These are phyloP conservation scores for Diplogelasinospora grovesii DNA, from an alignment of 495 filamentous ascomycete genomes.

Conservation along the genomic window DNA sequence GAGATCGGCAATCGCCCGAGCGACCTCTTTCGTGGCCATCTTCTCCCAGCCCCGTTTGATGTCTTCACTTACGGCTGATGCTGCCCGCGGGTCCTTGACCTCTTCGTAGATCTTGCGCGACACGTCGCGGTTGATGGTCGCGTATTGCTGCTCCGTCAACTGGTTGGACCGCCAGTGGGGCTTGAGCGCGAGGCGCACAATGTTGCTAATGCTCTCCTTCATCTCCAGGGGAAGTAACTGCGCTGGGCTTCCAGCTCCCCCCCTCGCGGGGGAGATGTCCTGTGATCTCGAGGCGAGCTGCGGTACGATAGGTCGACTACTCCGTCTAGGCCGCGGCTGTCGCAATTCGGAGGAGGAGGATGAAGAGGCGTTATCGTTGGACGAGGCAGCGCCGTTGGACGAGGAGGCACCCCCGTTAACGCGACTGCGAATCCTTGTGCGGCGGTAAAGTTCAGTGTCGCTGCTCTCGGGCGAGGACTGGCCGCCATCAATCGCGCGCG, in stretches of 20 bases:
- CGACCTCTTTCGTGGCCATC: conserved; percentile 67
- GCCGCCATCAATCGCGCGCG: conserved; percentile 8
- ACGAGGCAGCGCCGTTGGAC: too few relatives aligned
- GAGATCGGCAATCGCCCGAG: conserved; percentile 49
- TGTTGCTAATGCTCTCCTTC: conserved; percentile 74
- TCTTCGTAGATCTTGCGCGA: conserved; percentile 81
- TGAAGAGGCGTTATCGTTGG: too few relatives aligned
- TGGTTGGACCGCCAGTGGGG: conserved; percentile 65
- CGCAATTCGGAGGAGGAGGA: conserved; percentile 39
- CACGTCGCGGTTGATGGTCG: conserved; percentile 75
- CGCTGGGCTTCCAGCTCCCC: too few relatives aligned
- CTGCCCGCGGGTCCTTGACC: conserved; percentile 56
- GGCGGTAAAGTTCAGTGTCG: conserved; percentile 35
- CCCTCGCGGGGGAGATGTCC: conserved; percentile 51
- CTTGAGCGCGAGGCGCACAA: conserved; percentile 70
- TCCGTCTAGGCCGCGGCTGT: conserved; percentile 45
- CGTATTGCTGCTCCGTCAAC: conserved; percentile 77
- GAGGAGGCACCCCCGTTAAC: too few relatives aligned
- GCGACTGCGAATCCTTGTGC: conserved; percentile 14
- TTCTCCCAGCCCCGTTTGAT: conserved; percentile 58
- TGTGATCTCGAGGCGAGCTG: conserved; percentile 36
- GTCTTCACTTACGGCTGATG: conserved; percentile 45
- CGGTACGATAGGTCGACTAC: too few relatives aligned
- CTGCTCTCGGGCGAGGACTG: conserved; percentile 36
- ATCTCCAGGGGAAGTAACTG: conserved; percentile 64